Base-by-base conservation (phyloP, 75 land plant genomes). In the Pseudotsuga menziesii region DNA sequence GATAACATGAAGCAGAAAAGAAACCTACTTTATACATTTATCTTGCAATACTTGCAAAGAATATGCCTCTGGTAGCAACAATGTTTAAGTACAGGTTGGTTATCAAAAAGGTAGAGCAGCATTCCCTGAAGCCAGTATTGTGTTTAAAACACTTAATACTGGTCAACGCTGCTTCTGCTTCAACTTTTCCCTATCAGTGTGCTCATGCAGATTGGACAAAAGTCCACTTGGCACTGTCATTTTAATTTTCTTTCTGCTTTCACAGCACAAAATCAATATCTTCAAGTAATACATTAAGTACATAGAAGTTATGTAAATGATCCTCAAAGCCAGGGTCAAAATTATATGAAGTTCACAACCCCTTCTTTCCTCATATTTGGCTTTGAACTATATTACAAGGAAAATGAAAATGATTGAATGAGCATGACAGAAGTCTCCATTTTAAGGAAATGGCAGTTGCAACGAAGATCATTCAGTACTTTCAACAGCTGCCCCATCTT, bases 361-460 rank as follows among this genome's bases (percentile, higher is more conserved):
- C 72, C n/a, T 17, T 69, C 20, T 41, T 69, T 69, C 41, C 52
- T n/a, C 3, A 41, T n/a, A 2, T 17, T 20, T 2, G 2, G 6
- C 12, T 41, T 69, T n/a, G 41, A 5, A 39, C 23, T 19, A 7
- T 41, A 19, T 69, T 69, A 8, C 8, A 39, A 69, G 8, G 11
- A 69, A 69, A 69, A 69, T 39, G 11, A n/a, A 69, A 39, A 41
- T 69, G 44, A n/a, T 36, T 35, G 20, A 14, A 19, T 36, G 15
- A 29, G 19, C 15, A 7, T 3, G 41, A 17, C 19, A 69, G 72
- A 44, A 44, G 48, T 44, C 1, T 39, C 41, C 72, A 14, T 11
- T 41, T 69, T 39, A 69, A 69, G 72, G 72, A 39, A 17, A 69
- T 26, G 63, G 48, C 63, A 61, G 63, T 25, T n/a, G 23, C 27